Percentiles rank a stretch among this genome's conserved stretches.
Conservation (phyloP, 257 asterid species). For the Scutellaria galericulata region DNA sequence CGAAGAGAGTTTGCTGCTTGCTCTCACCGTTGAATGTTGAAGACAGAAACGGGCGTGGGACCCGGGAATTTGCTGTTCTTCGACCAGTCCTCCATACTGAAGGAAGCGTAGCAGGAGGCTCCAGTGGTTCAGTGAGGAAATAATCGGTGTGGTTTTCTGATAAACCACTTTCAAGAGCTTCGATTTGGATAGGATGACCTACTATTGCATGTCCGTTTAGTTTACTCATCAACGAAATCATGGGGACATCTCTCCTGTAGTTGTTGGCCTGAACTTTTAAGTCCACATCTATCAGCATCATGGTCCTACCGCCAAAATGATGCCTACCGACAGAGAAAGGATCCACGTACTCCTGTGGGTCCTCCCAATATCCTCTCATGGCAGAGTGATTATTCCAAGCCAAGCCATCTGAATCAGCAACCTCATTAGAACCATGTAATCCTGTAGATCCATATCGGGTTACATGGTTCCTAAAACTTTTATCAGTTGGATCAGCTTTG, state of each 20-base stretch:
- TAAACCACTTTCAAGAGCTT: conserved; percentile 67
- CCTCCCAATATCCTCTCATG: conserved; percentile 70
- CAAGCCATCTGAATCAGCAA: conserved; percentile 49
- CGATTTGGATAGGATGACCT: conserved; percentile 91
- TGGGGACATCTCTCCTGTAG: conserved; percentile 73
- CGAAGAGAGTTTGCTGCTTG: conserved; percentile 40
- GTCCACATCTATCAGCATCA: conserved; percentile 81
- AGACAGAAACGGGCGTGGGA: conserved; percentile 71
- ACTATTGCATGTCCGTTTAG: conserved; percentile 84
- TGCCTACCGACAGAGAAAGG: conserved; percentile 47
- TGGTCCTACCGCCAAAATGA: conserved; percentile 51
- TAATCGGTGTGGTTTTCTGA: conserved; percentile 55
- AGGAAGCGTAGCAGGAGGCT: conserved; percentile 58
- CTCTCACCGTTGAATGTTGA: conserved; percentile 44
- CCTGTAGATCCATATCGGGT: conserved; percentile 56
- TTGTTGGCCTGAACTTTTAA: conserved; percentile 80
- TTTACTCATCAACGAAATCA: conserved; percentile 85
- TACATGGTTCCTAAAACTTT: conserved; percentile 41
- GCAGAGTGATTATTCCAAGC: conserved; percentile 54
- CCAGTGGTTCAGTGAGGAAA: conserved; percentile 51
- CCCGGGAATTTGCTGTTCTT: conserved; percentile 83
- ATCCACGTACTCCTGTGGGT: conserved; percentile 50
- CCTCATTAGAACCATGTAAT: conserved; percentile 40
- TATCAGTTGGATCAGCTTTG: conserved; percentile 45
- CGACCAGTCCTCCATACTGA: conserved; percentile 94